A percentile compares a stretch with the other conserved stretches of the same genome.
Conservation (phyloP, 345 rosid species). For the Brassica napus region Da-Ae NC_063445.1:57713501-57714000, state of each 20-base stretch:
- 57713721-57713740: constrained; percentile 64
- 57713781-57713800: constrained; percentile 86
- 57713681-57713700: not conserved
- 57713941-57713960: constrained; percentile 77
- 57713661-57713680: constrained; percentile 49
- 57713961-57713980: constrained; percentile 67
- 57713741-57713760: constrained; percentile 79
- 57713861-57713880: constrained; percentile 88
- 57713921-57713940: constrained; percentile 39
- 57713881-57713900: constrained; percentile 91
- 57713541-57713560: constrained; percentile 68
- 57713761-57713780: constrained; percentile 64
- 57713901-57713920: constrained; percentile 55
- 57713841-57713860: constrained; percentile 76
- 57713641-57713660: constrained; percentile 83
- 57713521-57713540: constrained; percentile 70
- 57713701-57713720: not conserved
- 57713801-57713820: constrained; percentile 73
- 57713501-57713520: constrained; percentile 82
- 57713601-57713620: constrained; percentile 84
- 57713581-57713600: constrained; percentile 71
- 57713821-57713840: constrained; percentile 86
- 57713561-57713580: constrained; percentile 75
- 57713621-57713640: constrained; percentile 72
- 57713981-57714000: constrained; percentile 84